Conservation (phyloP, 192 early-diverging fungal genomes). For the Backusella psychrophila region DNA sequence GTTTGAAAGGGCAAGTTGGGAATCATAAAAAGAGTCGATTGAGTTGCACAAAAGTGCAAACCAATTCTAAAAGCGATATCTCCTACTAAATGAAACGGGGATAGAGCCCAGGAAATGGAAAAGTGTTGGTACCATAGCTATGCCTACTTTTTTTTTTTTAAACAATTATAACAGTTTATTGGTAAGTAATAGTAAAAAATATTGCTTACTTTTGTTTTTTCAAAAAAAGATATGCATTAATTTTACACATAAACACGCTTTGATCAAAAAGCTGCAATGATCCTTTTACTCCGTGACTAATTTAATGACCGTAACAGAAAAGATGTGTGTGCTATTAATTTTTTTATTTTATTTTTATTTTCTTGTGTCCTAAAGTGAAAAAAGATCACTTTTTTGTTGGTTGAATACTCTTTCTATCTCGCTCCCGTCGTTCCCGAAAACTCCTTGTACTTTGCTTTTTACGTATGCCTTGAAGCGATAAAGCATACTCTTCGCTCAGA, state of each 20-base stretch:
- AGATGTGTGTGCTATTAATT: not conserved
- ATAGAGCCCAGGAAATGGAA: not conserved
- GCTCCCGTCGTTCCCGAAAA: slow-evolving; percentile 35
- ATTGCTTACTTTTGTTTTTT: not conserved
- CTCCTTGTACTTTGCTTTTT: slow-evolving; percentile 39
- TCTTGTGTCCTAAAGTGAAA: not conserved
- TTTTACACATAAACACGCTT: no score
- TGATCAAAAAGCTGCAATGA: no score
- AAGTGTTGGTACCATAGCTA: not conserved
- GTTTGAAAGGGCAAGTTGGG: no score
- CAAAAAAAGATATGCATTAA: no score
- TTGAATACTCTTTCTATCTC: slow-evolving; percentile 32
- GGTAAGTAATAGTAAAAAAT: not conserved
- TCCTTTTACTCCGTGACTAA: no score
- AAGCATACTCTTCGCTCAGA: slow-evolving; percentile 30
- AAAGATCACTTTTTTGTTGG: not conserved
- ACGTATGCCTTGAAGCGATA: slow-evolving; percentile 27
- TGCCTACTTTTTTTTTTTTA: not conserved
- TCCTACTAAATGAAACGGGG: not conserved
- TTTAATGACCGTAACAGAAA: no score
- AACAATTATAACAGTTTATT: not conserved
- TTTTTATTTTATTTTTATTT: not conserved
- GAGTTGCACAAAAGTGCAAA: not conserved
- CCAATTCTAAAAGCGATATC: not conserved
- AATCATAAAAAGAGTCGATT: not conserved